phyloP scores from a whole-genome alignment of 2,329 filamentous ascomycete genomes.

The Leptographium lundbergii region DNA sequence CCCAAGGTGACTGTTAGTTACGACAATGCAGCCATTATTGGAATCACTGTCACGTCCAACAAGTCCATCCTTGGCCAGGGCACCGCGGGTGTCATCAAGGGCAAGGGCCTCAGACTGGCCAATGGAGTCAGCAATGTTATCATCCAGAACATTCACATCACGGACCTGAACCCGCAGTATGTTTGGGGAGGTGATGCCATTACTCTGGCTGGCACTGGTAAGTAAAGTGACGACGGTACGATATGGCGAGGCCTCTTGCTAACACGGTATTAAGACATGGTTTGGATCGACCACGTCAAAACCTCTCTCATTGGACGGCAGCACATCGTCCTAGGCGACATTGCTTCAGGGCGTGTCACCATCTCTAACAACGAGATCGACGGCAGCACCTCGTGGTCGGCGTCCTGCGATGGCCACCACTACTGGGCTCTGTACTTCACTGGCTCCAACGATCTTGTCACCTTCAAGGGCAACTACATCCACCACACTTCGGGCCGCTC shows the following conservation, averaged over 20 bases:
- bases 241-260: not conserved
- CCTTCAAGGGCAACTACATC: constrained; percentile 1
- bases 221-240: not conserved
- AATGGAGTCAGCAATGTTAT: not conserved
- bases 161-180: not conserved
- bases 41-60: not conserved
- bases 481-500: constrained; percentile 1
- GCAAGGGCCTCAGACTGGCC: not conserved
- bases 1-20: not conserved
- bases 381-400: not conserved
- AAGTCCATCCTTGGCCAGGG: not conserved
- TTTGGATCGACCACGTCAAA: constrained; percentile 1
- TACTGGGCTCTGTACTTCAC: constrained; percentile 1
- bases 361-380: not conserved
- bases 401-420: not conserved
- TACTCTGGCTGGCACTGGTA: not conserved
- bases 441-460: not conserved
- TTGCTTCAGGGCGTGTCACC: not conserved
- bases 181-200: constrained; percentile 1
- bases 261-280: not conserved
- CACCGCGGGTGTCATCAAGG: constrained; percentile 1
- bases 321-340: not conserved
- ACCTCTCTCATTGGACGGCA: constrained; percentile 1
- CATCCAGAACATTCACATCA: constrained; percentile 1
- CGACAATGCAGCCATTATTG: not conserved